Base-by-base conservation (phyloP, 2,329 filamentous ascomycete genomes). In the Talaromyces atroroseus region DNA sequence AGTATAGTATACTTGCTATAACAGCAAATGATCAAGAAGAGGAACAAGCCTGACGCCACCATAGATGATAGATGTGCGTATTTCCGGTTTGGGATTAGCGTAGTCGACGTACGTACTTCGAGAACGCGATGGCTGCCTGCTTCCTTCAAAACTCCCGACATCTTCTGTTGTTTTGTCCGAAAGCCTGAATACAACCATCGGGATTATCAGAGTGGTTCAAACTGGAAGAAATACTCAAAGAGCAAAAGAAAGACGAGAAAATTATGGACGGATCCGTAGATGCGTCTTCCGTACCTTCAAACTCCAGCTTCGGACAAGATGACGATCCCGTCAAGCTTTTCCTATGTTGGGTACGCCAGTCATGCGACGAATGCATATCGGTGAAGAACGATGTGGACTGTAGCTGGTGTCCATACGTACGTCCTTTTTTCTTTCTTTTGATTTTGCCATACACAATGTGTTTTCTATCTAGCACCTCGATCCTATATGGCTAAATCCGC, bases 391-490 rank as follows among this genome's bases (percentile, higher is more conserved):
- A 66, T 54, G 60, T 62, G 7, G 58, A 63, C 7, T 74, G 71
- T 62, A 73, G 69, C 48, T 74, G 71, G 71, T 74, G 71, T 52
- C 61, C 71, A 20, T 66, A 66, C 57, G 71, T 73, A 72, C 59
- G 62, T 64, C 46, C 7, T 20, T 46, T 49, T 32, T 38, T 3
- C 49, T 52, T n/a, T 46, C 32, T 42, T 45, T 34, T 38, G 18
- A 4, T 26, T 38, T 38, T 54, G 24, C 21, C 36, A 49, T 50
- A 36, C 47, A 24, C 50, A 36, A 58, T 58, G 58, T 60, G 42
- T 54, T 49, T 45, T 44, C 2, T 14, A 3, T 10, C 36, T n/a
- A 40, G 5, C 8, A 29, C 24, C 18, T 21, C 49, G 2, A 18
- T 29, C 21, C 18, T 52, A 23, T 52, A 7, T 29, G 21, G 16